Conservation (phyloP, 768 basidiomycete species). For the Tricholoma furcatifolium region DNA sequence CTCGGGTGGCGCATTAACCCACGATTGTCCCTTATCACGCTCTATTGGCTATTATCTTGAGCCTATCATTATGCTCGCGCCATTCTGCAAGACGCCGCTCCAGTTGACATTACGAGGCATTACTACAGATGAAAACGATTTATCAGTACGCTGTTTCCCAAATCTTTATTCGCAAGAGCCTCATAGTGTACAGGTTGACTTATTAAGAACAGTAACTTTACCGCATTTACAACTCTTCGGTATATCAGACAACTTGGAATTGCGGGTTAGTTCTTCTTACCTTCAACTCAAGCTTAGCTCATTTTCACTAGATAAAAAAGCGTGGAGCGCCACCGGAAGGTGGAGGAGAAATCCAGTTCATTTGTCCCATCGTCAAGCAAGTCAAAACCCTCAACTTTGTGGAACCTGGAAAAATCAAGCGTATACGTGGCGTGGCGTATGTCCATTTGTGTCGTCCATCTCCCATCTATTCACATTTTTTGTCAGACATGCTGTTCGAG, state of each 20-base stretch:
- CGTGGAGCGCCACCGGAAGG: conserved; percentile 90
- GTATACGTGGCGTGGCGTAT: conserved; percentile 94
- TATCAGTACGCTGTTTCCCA: conserved; percentile 57
- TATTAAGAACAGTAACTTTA: conserved; percentile 86
- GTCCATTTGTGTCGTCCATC: conserved; percentile 28
- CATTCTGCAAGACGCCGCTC: conserved; percentile 87
- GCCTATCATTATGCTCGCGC: conserved; percentile 84
- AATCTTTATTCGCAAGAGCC: neutral
- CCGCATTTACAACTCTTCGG: conserved; percentile 91
- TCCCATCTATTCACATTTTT: neutral
- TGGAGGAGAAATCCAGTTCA: conserved; percentile 90
- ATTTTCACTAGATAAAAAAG: conserved; percentile 72
- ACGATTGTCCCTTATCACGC: conserved; percentile 87
- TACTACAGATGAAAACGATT: conserved; percentile 89
- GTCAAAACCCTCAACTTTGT: conserved; percentile 92
- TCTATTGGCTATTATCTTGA: conserved; percentile 96
- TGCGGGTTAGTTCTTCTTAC: conserved; percentile 55
- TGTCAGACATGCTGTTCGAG: conserved; percentile 88
- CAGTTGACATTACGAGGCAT: conserved; percentile 83
- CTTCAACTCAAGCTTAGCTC: neutral
- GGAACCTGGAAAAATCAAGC: conserved; percentile 86
- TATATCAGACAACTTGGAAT: conserved; percentile 85
- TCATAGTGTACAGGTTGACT: conserved; percentile 63
- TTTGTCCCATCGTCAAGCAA: conserved; percentile 90
- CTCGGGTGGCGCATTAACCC: conserved; percentile 73